Conservation (phyloP, 257 asterid genomes). For the Anisodus acutangulus region DNA sequence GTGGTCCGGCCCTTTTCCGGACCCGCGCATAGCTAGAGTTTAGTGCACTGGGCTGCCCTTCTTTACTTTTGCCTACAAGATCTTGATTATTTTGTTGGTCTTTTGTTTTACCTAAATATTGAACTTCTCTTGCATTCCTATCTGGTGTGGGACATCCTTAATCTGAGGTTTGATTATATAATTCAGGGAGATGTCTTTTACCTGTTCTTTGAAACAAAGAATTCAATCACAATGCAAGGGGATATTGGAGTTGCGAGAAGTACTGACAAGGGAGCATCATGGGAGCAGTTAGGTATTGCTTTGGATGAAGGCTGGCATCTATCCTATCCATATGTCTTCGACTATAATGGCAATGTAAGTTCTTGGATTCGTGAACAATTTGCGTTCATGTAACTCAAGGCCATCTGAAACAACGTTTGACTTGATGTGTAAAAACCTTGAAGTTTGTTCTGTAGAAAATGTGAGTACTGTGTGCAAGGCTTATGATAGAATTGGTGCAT, state of each 20-base stretch:
- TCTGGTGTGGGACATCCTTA: slow-evolving; percentile 26
- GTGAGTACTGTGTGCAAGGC: background rate
- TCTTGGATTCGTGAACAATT: slow-evolving; percentile 22
- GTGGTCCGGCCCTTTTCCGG: too few species aligned
- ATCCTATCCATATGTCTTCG: slow-evolving; percentile 88
- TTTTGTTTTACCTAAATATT: background rate
- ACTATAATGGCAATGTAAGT: slow-evolving; percentile 82
- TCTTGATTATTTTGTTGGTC: slow-evolving; percentile 3
- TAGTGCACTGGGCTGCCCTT: too few species aligned
- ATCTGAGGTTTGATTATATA: slow-evolving; percentile 37
- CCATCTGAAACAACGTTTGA: slow-evolving; percentile 6
- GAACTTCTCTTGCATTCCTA: background rate
- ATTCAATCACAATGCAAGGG: slow-evolving; percentile 89
- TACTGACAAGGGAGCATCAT: slow-evolving; percentile 79
- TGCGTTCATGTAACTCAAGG: background rate
- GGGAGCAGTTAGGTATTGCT: slow-evolving; percentile 91
- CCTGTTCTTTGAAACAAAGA: slow-evolving; percentile 84
- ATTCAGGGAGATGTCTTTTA: slow-evolving; percentile 75
- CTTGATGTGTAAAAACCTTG: background rate
- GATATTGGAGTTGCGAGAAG: slow-evolving; percentile 94
- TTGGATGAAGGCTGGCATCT: slow-evolving; percentile 98
- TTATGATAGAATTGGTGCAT: background rate
- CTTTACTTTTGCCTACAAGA: slow-evolving; percentile 3
- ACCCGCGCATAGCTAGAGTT: too few species aligned
- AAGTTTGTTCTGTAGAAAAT: background rate